Percentiles rank a stretch among this genome's conserved stretches.
Evolutionary conservation across 495 filamentous ascomycete genomes (phyloP).

Genomic region (Aspergillus diversus): DNA sequence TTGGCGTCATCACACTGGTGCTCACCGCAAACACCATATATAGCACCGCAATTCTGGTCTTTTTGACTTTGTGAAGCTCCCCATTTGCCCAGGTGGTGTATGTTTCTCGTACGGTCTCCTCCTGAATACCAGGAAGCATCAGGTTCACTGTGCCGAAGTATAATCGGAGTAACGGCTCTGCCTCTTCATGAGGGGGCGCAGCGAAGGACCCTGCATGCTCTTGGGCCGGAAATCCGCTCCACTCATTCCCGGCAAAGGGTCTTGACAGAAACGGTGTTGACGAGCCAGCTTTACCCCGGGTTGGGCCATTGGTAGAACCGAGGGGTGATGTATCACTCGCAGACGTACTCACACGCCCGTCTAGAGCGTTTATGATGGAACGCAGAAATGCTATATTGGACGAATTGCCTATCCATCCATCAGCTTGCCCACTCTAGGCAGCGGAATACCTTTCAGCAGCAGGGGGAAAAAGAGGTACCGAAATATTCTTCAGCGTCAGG

Average conservation of each 20-base stretch:
- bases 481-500: slow-evolving; percentile 11
- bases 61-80: not conserved
- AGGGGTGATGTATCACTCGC: not conserved
- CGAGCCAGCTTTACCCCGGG: not conserved
- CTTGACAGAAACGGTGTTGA: not conserved
- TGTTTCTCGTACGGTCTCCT: slow-evolving; percentile 2
- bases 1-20: slow-evolving; percentile 5
- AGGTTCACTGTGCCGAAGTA: slow-evolving; percentile 6
- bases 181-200: not conserved
- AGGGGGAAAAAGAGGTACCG: too few relatives aligned
- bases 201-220: not conserved
- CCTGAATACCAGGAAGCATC: slow-evolving; percentile 9
- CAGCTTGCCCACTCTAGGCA: not conserved
- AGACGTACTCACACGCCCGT: too few relatives aligned
- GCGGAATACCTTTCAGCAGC: too few relatives aligned
- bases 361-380: not conserved
- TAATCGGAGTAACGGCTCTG: not conserved
- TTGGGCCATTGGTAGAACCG: not conserved
- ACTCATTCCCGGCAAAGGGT: not conserved
- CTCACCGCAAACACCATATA: slow-evolving; percentile 4
- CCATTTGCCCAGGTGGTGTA: not conserved
- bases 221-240: not conserved
- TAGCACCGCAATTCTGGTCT: not conserved
- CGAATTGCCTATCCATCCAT: not conserved
- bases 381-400: slow-evolving; percentile 2